Evolutionary conservation across 257 asterid genomes (phyloP).

Genomic region (Coffea canephora): DNA sequence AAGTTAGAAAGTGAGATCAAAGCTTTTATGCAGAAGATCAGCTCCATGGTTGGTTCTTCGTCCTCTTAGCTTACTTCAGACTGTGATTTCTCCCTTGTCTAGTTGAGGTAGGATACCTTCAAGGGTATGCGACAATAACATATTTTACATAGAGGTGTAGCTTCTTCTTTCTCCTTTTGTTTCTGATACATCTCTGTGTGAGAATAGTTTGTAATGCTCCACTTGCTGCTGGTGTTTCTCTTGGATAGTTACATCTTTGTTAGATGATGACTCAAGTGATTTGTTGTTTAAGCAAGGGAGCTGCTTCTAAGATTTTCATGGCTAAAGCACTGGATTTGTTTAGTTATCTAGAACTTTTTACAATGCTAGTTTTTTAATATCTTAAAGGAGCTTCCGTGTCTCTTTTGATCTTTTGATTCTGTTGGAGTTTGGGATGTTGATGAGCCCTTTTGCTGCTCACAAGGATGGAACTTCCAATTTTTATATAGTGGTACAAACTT

Average conservation of each 20-base stretch:
- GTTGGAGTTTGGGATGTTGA: not conserved
- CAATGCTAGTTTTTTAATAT: not conserved
- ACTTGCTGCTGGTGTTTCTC: not conserved
- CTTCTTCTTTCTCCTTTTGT: not conserved
- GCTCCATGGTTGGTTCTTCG: constrained; percentile 43
- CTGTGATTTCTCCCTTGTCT: not conserved
- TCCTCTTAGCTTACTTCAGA: constrained; percentile 28
- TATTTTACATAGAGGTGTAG: not conserved
- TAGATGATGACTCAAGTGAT: not conserved
- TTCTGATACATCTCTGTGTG: not conserved
- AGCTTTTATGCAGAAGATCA: constrained; percentile 49
- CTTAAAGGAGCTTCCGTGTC: too few relatives aligned
- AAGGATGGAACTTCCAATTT: not conserved
- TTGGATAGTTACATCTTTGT: not conserved
- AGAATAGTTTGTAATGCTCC: not conserved
- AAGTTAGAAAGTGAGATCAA: constrained; percentile 70
- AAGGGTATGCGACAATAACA: not conserved
- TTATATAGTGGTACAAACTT: too few relatives aligned
- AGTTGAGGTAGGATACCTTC: constrained; percentile 3
- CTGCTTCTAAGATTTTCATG: not conserved
- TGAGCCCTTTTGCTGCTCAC: not conserved
- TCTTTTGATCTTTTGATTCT: not conserved
- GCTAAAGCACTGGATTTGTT: not conserved
- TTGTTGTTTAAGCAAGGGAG: not conserved
- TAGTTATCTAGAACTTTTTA: not conserved